Percentiles rank a stretch among this genome's conserved stretches.
Evolutionary conservation across 768 basidiomycete genomes (phyloP).

Genomic region (Steccherinum ochraceum): DNA sequence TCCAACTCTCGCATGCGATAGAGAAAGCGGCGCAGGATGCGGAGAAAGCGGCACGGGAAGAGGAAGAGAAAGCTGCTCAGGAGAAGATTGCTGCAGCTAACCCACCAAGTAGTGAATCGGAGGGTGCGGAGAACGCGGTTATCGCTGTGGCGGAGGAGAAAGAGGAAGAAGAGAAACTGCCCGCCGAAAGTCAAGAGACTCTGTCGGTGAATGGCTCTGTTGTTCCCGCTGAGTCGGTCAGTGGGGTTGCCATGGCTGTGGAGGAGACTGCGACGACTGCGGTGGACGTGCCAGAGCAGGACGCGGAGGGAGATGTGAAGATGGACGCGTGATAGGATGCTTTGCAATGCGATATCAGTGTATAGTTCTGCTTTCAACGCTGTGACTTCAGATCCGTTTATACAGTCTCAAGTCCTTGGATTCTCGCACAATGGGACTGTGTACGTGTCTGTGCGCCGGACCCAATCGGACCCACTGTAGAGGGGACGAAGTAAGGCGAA

Average conservation of each 20-base stretch:
- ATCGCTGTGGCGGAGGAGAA: constrained; percentile 1
- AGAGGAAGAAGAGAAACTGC: background rate
- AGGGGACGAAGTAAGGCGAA: no score
- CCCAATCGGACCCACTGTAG: no score
- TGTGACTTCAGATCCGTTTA: no score
- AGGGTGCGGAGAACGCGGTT: constrained; percentile 4
- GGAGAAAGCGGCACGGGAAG: constrained; percentile 1
- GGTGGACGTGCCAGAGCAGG: constrained; percentile 1
- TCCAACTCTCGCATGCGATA: constrained; percentile 25
- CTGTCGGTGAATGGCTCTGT: background rate
- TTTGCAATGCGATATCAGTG: no score
- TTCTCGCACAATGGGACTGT: no score
- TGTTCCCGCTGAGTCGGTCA: constrained; percentile 2
- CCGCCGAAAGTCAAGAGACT: constrained; percentile 1
- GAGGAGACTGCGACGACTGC: background rate
- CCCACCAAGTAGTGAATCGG: background rate
- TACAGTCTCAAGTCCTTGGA: no score
- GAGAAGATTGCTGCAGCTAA: constrained; percentile 1
- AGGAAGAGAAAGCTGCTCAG: background rate
- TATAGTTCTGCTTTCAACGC: no score
- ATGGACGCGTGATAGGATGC: constrained; percentile 18
- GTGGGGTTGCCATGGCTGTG: background rate
- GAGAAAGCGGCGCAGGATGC: constrained; percentile 13
- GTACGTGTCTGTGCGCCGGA: no score
- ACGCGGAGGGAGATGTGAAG: constrained; percentile 19